phyloP scores from a whole-genome alignment of 2,329 filamentous ascomycete species.

The Aspergillus versicolor region DNA sequence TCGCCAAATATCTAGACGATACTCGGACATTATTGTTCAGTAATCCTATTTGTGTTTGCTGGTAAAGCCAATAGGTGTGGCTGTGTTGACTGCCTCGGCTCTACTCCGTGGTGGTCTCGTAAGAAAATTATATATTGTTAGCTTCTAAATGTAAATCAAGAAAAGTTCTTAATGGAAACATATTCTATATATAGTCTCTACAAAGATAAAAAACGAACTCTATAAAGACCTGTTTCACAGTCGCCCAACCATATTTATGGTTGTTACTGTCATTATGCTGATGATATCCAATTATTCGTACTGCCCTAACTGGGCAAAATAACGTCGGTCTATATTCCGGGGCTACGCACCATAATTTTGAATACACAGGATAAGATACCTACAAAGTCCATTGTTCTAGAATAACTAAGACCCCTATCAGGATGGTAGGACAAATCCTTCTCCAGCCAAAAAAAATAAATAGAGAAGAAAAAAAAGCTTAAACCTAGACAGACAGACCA shows the following conservation, averaged over 20 bases:
- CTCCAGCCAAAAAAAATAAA: background rate
- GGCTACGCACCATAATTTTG: background rate
- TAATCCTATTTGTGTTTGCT: too few relatives aligned
- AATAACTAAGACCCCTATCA: background rate
- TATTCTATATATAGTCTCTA: too few relatives aligned
- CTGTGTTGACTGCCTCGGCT: background rate
- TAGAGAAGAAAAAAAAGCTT: background rate
- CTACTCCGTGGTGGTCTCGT: background rate
- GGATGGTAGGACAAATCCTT: background rate
- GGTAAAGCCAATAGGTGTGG: background rate
- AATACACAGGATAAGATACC: background rate
- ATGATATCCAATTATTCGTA: too few relatives aligned
- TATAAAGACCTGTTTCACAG: too few relatives aligned
- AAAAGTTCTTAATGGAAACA: too few relatives aligned
- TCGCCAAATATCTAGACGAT: background rate
- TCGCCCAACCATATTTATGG: too few relatives aligned
- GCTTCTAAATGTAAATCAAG: too few relatives aligned
- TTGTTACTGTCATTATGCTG: too few relatives aligned
- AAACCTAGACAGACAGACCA: slow-evolving; percentile 7
- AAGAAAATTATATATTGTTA: too few relatives aligned
- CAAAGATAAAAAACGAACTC: too few relatives aligned
- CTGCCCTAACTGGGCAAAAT: too few relatives aligned
- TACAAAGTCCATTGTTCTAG: background rate
- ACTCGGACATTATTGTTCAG: background rate
- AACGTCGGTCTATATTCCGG: too few relatives aligned